Conservation (phyloP, 2,329 filamentous ascomycete genomes). For the Sporothrix pseudoabietina region DNA sequence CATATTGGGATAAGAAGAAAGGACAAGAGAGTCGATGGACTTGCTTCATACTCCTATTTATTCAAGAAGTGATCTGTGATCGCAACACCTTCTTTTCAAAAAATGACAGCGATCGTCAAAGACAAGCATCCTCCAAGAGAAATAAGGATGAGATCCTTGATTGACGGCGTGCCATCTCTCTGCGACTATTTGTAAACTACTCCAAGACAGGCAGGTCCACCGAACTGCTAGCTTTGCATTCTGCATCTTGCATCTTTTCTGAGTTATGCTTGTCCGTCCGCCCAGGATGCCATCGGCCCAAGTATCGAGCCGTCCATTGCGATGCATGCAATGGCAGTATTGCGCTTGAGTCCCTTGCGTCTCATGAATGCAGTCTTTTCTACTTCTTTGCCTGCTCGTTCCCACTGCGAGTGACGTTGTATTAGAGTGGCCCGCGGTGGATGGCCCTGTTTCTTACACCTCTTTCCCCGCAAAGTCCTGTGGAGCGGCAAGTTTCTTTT, state of each 20-base stretch:
- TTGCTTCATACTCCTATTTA: background rate
- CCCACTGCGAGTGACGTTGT: background rate
- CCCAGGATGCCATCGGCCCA: constrained; percentile 16
- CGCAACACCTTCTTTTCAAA: background rate
- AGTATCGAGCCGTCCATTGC: background rate
- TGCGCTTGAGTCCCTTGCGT: background rate
- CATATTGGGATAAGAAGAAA: too few species aligned
- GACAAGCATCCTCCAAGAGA: too few species aligned
- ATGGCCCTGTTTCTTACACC: background rate
- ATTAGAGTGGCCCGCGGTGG: background rate
- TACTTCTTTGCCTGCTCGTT: background rate
- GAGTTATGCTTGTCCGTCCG: background rate
- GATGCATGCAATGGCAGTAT: background rate
- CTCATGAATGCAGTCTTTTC: background rate
- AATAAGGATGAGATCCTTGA: background rate
- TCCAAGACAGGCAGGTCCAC: constrained; percentile 20
- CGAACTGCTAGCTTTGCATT: constrained; percentile 10
- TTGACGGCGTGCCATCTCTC: background rate
- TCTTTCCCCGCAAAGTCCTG: background rate
- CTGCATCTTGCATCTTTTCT: background rate
- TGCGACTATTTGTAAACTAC: background rate
- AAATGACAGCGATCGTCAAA: background rate
- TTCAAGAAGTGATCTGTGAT: background rate
- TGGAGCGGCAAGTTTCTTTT: background rate
- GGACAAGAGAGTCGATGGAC: background rate